phyloP scores from a whole-genome alignment of 495 filamentous ascomycete species.

The Chaetomidium leptoderma region DNA sequence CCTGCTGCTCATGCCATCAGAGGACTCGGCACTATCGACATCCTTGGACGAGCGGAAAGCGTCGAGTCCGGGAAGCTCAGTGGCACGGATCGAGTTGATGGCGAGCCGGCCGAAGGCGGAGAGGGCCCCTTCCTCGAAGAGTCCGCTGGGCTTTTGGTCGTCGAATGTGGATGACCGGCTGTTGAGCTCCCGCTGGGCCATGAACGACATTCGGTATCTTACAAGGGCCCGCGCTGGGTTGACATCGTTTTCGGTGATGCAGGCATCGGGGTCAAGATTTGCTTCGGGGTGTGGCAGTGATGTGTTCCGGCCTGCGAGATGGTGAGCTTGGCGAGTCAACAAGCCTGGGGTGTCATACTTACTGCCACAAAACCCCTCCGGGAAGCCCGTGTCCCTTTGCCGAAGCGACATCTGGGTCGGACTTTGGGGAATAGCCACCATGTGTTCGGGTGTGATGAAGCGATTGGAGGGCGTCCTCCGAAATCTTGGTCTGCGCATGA shows the following conservation, averaged over 20 bases:
- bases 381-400: conserved; percentile 35
- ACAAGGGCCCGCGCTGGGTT: conserved; percentile 21
- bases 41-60: conserved; percentile 17
- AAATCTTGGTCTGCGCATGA: conserved; percentile 29
- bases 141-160: background rate
- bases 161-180: conserved; percentile 8
- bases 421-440: conserved; percentile 20
- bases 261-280: conserved; percentile 32
- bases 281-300: conserved; percentile 38
- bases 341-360: conserved; percentile 1
- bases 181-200: conserved; percentile 11
- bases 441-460: conserved; percentile 21
- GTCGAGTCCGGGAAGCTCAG: conserved; percentile 11
- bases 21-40: conserved; percentile 18
- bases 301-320: conserved; percentile 30
- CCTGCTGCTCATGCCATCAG: conserved; percentile 17
- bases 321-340: background rate
- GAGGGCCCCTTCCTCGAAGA: conserved; percentile 10
- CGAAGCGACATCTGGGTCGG: conserved; percentile 23
- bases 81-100: conserved; percentile 19
- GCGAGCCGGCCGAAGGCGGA: conserved; percentile 19
- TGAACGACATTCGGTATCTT: conserved; percentile 28
- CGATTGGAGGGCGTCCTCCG: conserved; percentile 17
- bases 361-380: conserved; percentile 34
- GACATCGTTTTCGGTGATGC: conserved; percentile 33